Evolutionary conservation across 2,329 filamentous ascomycete genomes (phyloP), one percentile per base, ranked within the genome.

Genomic region (Diaporthe sp.): DNA sequence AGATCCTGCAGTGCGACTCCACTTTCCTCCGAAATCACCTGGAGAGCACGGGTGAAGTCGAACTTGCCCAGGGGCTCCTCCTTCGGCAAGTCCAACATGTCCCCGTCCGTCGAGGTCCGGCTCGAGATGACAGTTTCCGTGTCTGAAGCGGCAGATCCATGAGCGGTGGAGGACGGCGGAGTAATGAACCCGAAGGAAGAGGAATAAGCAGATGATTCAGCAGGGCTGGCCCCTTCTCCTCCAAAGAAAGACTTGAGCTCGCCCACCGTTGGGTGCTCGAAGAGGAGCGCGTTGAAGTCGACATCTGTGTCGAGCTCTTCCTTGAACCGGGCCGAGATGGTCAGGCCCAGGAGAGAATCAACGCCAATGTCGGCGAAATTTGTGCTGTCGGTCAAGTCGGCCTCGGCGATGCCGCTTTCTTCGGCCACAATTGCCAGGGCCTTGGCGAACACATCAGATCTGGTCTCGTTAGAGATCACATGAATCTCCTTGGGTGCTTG

Each of bases 11-110:
- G 82, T 12, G 84, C 84, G 51, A 91, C 85, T 76, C 89, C 90
- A 8, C 89, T 86, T 79, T 92, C 90, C 75, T 88, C 86, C 8
- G 89, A 88, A 42, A 92, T 82, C 57, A 92, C 88, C 46, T 88
- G 85, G 78, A 91, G 83, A n/a, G 89, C 86, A 71, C 86, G 82
- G 8, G 80, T 79, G 37, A 85, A 73, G 25, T 73, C 57, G 28
- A 65, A 51, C 19, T 34, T 13, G 15, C 19, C 34, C 3, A 57
- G 13, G 28, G 53, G 53, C 28, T 60, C 31, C 34, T 60, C 28
- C 17, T 57, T 57, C 8, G 15, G 6, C 13, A 15, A 19, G 53
- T 34, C 53, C 5, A 34, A 31, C 28, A 57, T 39, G 31, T 62
- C 58, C 10, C 58, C 58, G 39, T 62, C n/a, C 25, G 22, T 44